phyloP scores from a whole-genome alignment of 306 rosid species.

The Biancaea sappan region DNA sequence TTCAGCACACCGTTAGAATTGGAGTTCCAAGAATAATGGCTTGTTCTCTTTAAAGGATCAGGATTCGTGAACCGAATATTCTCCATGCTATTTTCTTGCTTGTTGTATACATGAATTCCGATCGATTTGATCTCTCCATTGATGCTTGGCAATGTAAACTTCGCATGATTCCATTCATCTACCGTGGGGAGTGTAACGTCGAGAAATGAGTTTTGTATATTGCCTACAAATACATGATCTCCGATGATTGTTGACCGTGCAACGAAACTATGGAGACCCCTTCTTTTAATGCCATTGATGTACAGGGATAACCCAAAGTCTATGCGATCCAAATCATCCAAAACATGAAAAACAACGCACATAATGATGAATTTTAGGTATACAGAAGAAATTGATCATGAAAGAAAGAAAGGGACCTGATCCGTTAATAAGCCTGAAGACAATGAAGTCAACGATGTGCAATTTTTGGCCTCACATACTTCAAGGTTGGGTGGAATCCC shows the following conservation, averaged over 20 bases:
- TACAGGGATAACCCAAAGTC: too few species aligned
- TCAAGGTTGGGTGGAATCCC: conserved; percentile 12
- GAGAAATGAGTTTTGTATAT: not conserved
- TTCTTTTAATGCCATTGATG: too few species aligned
- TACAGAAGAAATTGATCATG: not conserved
- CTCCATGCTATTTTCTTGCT: not conserved
- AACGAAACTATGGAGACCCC: too few species aligned
- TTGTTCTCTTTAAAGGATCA: too few species aligned
- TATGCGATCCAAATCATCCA: too few species aligned
- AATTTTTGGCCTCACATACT: not conserved
- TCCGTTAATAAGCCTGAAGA: not conserved
- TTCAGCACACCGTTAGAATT: too few species aligned
- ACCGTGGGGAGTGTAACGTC: not conserved
- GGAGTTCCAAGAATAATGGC: too few species aligned
- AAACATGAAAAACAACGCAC: not conserved
- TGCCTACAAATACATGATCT: not conserved
- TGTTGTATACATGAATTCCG: not conserved
- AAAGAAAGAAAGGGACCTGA: not conserved
- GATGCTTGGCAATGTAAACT: too few species aligned
- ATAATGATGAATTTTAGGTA: not conserved
- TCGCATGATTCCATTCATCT: not conserved
- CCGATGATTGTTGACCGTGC: too few species aligned
- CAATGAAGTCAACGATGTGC: not conserved
- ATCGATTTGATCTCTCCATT: too few species aligned
- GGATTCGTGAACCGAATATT: not conserved